A percentile compares a stretch with the other conserved stretches of the same genome.
phyloP scores from a whole-genome alignment of 345 rosid species.

The Gossypium ekmanianum region DNA sequence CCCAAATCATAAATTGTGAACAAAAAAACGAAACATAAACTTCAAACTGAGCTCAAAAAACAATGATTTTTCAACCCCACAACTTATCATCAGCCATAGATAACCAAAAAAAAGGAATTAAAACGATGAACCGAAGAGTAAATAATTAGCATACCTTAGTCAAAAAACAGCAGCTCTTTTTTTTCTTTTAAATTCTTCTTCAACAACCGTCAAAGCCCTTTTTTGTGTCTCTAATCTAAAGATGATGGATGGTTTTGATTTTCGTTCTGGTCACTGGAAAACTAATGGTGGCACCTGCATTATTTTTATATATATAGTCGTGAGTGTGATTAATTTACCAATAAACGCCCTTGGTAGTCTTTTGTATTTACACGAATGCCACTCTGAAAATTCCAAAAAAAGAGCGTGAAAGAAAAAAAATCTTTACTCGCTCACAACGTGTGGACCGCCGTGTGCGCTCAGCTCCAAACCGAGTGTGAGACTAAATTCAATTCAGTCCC shows the following conservation, averaged over 20 bases:
- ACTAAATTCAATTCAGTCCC: too few species aligned
- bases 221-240: not conserved
- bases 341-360: not conserved
- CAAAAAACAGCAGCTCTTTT: not conserved
- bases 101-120: not conserved
- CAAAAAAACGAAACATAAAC: not conserved
- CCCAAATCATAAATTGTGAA: conserved; percentile 2
- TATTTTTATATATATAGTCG: not conserved
- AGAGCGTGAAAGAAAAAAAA: not conserved
- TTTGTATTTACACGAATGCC: not conserved
- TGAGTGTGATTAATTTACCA: not conserved
- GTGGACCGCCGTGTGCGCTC: not conserved
- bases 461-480: not conserved
- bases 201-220: not conserved
- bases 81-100: not conserved
- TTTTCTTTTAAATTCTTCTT: not conserved
- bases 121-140: not conserved
- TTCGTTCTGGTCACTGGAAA: not conserved
- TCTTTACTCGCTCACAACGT: conserved; percentile 1
- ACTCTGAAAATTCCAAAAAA: not conserved
- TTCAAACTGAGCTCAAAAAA: not conserved
- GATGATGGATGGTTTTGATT: too few species aligned
- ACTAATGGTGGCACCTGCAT: not conserved
- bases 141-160: conserved; percentile 11
- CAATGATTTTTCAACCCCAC: not conserved